These are phyloP conservation scores for Solidago caesia DNA, from an alignment of 129 eudicot genomes.

Conservation along the genomic window DNA sequence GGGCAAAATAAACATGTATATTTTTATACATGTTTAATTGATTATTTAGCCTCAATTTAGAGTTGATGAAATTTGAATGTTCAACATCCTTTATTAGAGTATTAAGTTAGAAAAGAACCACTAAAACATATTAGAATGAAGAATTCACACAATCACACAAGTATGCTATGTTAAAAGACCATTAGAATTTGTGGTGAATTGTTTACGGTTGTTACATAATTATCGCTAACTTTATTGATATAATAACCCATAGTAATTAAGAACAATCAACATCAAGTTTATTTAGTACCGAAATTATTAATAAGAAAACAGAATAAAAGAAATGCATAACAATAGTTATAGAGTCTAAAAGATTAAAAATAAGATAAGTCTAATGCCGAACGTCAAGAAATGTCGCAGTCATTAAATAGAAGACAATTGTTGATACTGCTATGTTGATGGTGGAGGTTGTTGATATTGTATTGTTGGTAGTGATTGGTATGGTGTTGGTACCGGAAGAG, in stretches of 20 bases:
- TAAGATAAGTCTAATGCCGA: too few species aligned
- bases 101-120: not conserved
- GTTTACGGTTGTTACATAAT: not conserved
- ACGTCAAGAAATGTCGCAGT: too few species aligned
- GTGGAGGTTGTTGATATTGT: too few species aligned
- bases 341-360: not conserved
- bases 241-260: not conserved
- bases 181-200: not conserved
- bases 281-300: too few species aligned
- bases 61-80: too few species aligned
- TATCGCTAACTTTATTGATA: not conserved
- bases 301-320: not conserved
- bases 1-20: too few species aligned
- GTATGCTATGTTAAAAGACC: not conserved
- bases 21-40: too few species aligned
- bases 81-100: too few species aligned
- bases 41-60: too few species aligned
- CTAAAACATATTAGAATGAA: not conserved
- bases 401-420: too few species aligned
- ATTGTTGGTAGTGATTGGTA: not conserved
- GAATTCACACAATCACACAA: not conserved
- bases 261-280: not conserved
- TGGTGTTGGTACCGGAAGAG: too few species aligned
- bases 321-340: not conserved
- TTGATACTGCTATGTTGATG: too few species aligned